Conservation (phyloP, 1,284 basidiomycete species). For the Limonomyces culmigenus region DNA sequence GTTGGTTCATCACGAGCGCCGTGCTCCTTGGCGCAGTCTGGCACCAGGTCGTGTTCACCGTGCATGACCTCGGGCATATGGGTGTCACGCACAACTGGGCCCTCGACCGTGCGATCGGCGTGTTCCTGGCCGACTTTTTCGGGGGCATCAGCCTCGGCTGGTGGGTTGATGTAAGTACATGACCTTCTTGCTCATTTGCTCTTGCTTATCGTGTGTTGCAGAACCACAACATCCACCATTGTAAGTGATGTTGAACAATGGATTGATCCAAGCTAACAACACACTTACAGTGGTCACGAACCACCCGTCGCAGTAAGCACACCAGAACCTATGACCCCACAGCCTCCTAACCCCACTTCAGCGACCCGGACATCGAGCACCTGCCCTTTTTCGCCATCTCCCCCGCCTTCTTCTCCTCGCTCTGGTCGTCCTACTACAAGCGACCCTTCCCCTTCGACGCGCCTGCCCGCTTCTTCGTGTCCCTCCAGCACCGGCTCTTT, state of each 20-base stretch:
- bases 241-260: conserved; percentile 22
- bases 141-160: conserved; percentile 91
- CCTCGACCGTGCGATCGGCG: conserved; percentile 68
- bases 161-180: conserved; percentile 83
- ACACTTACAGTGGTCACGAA: conserved; percentile 72
- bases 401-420: conserved; percentile 65
- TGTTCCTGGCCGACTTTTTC: conserved; percentile 72
- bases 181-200: conserved; percentile 3
- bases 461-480: conserved; percentile 49
- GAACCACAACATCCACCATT: conserved; percentile 97
- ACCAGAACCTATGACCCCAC: conserved; percentile 2
- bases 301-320: conserved; percentile 78
- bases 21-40: conserved; percentile 76
- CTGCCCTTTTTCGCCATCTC: conserved; percentile 95
- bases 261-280: conserved; percentile 8
- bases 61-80: conserved; percentile 90
- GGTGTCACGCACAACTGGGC: conserved; percentile 84
- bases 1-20: conserved; percentile 59
- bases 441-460: conserved; percentile 72
- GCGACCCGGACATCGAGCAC: conserved; percentile 91
- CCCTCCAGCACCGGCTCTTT: conserved; percentile 84
- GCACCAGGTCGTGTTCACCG: conserved; percentile 90
- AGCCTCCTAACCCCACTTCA: too few relatives aligned
- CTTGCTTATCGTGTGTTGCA: conserved; percentile 14
- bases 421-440: conserved; percentile 95